Evolutionary conservation across 2,329 filamentous ascomycete genomes (phyloP).

Genomic region (Beauveria caledonica): DNA sequence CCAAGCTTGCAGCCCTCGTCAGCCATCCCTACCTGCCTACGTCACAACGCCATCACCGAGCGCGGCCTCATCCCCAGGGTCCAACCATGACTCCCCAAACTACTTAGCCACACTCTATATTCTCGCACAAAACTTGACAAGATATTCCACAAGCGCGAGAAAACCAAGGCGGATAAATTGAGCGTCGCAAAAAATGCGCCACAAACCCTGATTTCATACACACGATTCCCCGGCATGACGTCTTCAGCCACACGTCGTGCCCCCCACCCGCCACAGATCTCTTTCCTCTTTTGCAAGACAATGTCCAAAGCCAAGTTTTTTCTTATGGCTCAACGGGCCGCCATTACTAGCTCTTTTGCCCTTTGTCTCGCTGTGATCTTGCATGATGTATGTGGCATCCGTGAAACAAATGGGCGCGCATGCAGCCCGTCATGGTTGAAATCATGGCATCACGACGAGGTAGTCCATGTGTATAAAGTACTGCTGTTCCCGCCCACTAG

Average conservation of each 20-base stretch:
- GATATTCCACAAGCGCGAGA: too few species aligned
- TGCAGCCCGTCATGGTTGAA: background rate
- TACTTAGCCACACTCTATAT: background rate
- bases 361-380: background rate
- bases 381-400: background rate
- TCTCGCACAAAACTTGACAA: too few species aligned
- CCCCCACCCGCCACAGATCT: constrained; percentile 5
- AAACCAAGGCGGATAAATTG: background rate
- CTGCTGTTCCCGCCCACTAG: background rate
- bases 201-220: constrained; percentile 8
- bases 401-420: background rate
- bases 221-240: constrained; percentile 1
- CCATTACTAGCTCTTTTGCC: background rate
- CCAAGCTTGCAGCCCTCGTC: background rate
- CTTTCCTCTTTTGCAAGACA: background rate
- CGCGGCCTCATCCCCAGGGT: background rate
- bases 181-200: background rate
- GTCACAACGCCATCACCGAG: constrained; percentile 1
- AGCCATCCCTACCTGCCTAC: background rate
- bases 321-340: background rate
- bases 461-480: too few species aligned
- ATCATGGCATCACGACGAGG: background rate
- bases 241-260: constrained; percentile 6
- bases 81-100: background rate
- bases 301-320: constrained; percentile 10